A percentile compares a stretch with the other conserved stretches of the same genome.
Conservation (phyloP, 768 basidiomycete genomes). For the Kockovaella imperatae region DNA sequence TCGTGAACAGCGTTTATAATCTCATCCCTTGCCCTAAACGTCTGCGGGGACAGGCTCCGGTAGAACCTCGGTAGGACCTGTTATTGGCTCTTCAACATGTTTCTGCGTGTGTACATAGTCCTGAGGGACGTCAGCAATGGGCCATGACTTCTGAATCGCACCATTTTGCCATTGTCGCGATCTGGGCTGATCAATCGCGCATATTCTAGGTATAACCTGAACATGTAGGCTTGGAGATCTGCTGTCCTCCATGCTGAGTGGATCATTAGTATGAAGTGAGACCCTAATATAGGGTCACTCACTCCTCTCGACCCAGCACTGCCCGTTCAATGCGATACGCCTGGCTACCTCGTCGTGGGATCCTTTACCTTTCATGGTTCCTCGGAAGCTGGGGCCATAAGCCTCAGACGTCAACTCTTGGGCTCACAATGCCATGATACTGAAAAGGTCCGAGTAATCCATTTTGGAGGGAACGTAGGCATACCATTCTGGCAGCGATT, state of each 20-base stretch:
- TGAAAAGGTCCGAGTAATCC: slow-evolving; percentile 45
- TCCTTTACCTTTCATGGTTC: slow-evolving; percentile 39
- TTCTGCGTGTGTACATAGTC: too few relatives aligned
- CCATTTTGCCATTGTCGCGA: slow-evolving; percentile 45
- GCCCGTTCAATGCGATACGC: slow-evolving; percentile 45
- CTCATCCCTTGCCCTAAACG: too few relatives aligned
- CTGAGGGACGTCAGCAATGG: too few relatives aligned
- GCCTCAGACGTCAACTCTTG: background rate
- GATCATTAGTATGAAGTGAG: background rate
- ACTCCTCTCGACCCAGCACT: slow-evolving; percentile 46
- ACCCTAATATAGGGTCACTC: slow-evolving; percentile 7
- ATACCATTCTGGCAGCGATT: slow-evolving; percentile 44
- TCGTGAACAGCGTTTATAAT: too few relatives aligned
- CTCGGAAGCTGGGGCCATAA: slow-evolving; percentile 40
- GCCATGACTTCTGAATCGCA: too few relatives aligned
- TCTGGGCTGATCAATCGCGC: slow-evolving; percentile 41
- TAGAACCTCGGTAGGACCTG: too few relatives aligned
- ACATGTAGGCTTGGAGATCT: slow-evolving; percentile 44
- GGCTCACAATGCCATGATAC: slow-evolving; percentile 45
- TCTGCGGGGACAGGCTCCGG: too few relatives aligned
- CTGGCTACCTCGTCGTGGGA: slow-evolving; percentile 45
- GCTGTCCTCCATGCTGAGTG: slow-evolving; percentile 40
- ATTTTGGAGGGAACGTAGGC: slow-evolving; percentile 46
- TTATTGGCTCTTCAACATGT: too few relatives aligned
- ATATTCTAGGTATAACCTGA: slow-evolving; percentile 45